Conservation (phyloP, 1,139 yeast species). For the Pichia sp. region DNA sequence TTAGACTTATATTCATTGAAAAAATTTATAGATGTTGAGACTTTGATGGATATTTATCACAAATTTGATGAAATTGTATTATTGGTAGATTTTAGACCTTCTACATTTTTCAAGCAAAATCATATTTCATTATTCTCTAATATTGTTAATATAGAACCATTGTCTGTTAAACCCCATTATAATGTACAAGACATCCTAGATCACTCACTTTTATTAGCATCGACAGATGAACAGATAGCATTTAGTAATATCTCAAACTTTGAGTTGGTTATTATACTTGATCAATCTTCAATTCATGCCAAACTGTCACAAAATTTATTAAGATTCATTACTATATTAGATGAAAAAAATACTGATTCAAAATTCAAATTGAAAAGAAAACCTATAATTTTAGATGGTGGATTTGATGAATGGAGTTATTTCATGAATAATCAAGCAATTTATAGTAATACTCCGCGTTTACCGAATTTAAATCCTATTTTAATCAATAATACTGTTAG, state of each 20-base stretch:
- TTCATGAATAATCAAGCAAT: constrained; percentile 17
- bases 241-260: constrained; percentile 43
- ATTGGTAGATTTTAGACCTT: constrained; percentile 51
- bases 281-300: constrained; percentile 30
- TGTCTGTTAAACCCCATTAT: constrained; percentile 33
- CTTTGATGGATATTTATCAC: constrained; percentile 21
- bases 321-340: constrained; percentile 32
- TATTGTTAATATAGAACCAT: constrained; percentile 56
- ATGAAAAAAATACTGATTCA: constrained; percentile 30
- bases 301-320: constrained; percentile 26
- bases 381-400: constrained; percentile 54
- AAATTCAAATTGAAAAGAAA: constrained; percentile 43
- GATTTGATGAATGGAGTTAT: constrained; percentile 41
- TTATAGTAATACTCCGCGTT: not conserved
- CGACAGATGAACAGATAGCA: constrained; percentile 33
- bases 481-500: not conserved
- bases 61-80: constrained; percentile 29
- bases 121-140: constrained; percentile 46
- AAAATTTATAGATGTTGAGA: constrained; percentile 16
- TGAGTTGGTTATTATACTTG: constrained; percentile 51
- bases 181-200: constrained; percentile 31
- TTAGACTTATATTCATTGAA: constrained; percentile 5
- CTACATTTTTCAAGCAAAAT: constrained; percentile 42
- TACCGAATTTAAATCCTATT: not conserved
- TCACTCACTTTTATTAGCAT: constrained; percentile 28